These are phyloP conservation scores for Eremochloa ophiuroides DNA, from an alignment of 176 grass and related monocot genomes.

Conservation along the genomic window DNA sequence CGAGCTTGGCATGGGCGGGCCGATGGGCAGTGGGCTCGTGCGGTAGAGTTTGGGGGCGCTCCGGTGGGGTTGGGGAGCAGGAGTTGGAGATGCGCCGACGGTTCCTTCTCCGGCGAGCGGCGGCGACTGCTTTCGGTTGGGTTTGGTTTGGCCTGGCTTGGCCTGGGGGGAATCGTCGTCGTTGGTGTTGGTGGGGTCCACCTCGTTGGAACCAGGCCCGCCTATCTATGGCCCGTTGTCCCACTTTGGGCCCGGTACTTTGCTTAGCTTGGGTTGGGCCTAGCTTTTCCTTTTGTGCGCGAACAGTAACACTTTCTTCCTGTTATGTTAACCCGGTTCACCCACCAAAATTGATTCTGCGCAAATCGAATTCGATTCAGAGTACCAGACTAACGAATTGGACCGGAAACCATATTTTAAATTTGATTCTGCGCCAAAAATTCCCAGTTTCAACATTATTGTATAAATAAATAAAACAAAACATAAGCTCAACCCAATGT, in stretches of 20 bases:
- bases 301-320: too few species aligned
- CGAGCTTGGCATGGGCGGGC: background rate
- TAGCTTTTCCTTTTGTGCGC: background rate
- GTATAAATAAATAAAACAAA: too few species aligned
- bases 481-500: too few species aligned
- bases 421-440: too few species aligned
- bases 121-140: background rate
- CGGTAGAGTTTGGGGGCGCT: background rate
- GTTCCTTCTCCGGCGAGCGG: background rate
- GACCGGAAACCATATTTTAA: too few species aligned
- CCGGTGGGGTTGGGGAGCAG: background rate
- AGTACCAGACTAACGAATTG: too few species aligned
- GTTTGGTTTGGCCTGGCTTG: background rate
- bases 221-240: background rate
- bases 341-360: too few species aligned
- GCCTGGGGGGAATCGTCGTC: background rate
- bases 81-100: background rate
- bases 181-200: background rate
- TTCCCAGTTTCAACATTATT: too few species aligned
- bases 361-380: too few species aligned
- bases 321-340: too few species aligned
- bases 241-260: background rate
- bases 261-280: background rate
- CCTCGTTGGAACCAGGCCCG: background rate
- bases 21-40: too few species aligned